Conservation (phyloP, 805 yeast genomes). For the Candida chilensis region DNA sequence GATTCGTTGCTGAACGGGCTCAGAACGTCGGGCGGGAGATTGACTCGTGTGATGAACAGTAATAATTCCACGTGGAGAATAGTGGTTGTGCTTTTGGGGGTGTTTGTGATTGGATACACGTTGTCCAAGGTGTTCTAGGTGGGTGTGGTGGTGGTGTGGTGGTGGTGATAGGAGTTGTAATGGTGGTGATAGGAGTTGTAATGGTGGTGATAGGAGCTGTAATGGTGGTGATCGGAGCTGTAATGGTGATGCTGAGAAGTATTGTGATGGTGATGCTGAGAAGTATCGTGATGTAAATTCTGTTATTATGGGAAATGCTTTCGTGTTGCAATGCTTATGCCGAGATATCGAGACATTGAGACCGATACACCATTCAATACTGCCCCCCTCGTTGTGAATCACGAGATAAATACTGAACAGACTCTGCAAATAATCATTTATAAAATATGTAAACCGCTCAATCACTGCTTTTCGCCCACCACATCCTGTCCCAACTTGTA, state of each 20-base stretch:
- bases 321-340: background rate
- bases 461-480: constrained; percentile 23
- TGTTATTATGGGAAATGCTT: background rate
- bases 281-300: background rate
- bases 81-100: constrained; percentile 45
- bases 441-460: too few relatives aligned
- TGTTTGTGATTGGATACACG: constrained; percentile 49
- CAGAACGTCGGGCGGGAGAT: constrained; percentile 39
- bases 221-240: background rate
- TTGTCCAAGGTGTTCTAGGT: constrained; percentile 35
- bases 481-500: constrained; percentile 83
- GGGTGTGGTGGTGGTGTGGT: constrained; percentile 24
- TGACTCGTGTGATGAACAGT: constrained; percentile 45
- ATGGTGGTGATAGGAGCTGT: background rate
- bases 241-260: background rate
- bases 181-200: background rate
- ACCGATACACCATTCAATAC: background rate
- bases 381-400: background rate
- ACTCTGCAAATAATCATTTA: background rate
- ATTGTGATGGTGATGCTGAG: background rate
- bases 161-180: background rate
- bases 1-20: constrained; percentile 36
- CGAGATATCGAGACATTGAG: background rate
- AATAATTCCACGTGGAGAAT: constrained; percentile 54
- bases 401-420: background rate